phyloP scores from a whole-genome alignment of 805 yeast genomes.

The Pichia sporocuriosa region DNA sequence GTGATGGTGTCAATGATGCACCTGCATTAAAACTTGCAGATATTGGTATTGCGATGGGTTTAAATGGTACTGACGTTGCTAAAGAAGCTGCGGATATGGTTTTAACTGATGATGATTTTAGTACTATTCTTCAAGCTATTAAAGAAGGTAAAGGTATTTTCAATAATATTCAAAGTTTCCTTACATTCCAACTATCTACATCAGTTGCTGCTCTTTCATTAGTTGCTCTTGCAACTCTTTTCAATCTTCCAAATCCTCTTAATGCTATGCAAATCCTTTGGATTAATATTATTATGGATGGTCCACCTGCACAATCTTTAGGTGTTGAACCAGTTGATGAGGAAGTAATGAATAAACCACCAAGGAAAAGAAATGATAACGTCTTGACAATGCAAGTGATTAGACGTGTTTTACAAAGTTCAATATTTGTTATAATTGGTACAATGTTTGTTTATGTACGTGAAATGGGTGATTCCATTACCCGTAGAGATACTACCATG shows the following conservation, averaged over 20 bases:
- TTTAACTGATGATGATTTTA: slow-evolving; percentile 91
- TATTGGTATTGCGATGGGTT: slow-evolving; percentile 92
- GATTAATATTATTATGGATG: slow-evolving; percentile 97
- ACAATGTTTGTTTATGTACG: slow-evolving; percentile 79
- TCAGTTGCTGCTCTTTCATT: slow-evolving; percentile 90
- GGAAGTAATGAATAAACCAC: slow-evolving; percentile 94
- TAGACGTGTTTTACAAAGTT: slow-evolving; percentile 69
- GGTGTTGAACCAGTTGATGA: slow-evolving; percentile 98
- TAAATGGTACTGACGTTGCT: slow-evolving; percentile 95
- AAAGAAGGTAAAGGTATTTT: slow-evolving; percentile 98
- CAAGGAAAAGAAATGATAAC: slow-evolving; percentile 79
- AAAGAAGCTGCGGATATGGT: slow-evolving; percentile 99
- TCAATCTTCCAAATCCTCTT: slow-evolving; percentile 86
- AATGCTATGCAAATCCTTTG: slow-evolving; percentile 98
- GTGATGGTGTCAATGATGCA: slow-evolving; percentile 98
- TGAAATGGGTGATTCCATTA: slow-evolving; percentile 82
- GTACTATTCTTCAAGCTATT: slow-evolving; percentile 87
- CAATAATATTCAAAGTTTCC: slow-evolving; percentile 88
- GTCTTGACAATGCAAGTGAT: slow-evolving; percentile 68
- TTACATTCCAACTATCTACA: slow-evolving; percentile 93
- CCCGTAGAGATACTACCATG: slow-evolving; percentile 97
- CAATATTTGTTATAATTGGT: slow-evolving; percentile 71
- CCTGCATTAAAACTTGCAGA: slow-evolving; percentile 97
- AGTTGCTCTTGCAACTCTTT: slow-evolving; percentile 79
- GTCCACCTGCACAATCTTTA: slow-evolving; percentile 96